These are phyloP conservation scores for Clarkia xantiana DNA, from an alignment of 345 rosid species.

Conservation along the genomic window DNA sequence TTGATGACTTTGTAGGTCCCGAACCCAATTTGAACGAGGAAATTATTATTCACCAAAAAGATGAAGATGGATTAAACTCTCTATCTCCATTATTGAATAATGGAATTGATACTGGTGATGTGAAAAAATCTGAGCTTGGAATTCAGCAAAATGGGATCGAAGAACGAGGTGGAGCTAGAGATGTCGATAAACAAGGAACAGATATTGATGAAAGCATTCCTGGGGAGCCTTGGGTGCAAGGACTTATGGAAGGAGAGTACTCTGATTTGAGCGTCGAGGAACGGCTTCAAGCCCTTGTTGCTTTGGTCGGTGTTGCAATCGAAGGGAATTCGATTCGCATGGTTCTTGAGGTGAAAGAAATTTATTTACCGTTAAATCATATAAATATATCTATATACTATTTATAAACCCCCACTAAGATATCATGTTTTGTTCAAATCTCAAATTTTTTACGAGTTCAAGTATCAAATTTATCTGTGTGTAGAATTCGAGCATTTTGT, in stretches of 20 bases:
- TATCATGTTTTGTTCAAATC: no score
- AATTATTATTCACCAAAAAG: constrained; percentile 10
- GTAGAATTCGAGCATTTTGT: no score
- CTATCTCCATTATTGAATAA: constrained; percentile 16
- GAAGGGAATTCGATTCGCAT: constrained; percentile 66
- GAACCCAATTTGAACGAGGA: constrained; percentile 33
- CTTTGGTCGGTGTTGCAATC: constrained; percentile 54
- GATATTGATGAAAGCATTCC: constrained; percentile 54
- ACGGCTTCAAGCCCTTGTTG: constrained; percentile 62
- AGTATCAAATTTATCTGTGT: no score
- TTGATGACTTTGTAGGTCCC: constrained; percentile 33
- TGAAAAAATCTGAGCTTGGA: constrained; percentile 5
- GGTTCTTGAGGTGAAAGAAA: constrained; percentile 45
- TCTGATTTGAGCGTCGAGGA: constrained; percentile 65
- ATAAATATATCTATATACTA: constrained; percentile 1
- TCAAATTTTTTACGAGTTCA: no score
- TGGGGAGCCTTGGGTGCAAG: constrained; percentile 79
- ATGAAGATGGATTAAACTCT: constrained; percentile 7
- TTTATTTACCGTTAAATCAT: no score
- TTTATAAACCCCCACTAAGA: no score
- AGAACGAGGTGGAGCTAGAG: constrained; percentile 13
- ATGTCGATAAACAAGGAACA: constrained; percentile 20
- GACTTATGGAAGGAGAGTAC: constrained; percentile 72
- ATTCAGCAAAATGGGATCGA: constrained; percentile 19
- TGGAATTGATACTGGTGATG: constrained; percentile 18